Percentiles rank a stretch among this genome's conserved stretches.
These are phyloP conservation scores for Spencermartinsiella ligniputridi DNA, from an alignment of 1,139 yeast species.

Conservation along the genomic window DNA sequence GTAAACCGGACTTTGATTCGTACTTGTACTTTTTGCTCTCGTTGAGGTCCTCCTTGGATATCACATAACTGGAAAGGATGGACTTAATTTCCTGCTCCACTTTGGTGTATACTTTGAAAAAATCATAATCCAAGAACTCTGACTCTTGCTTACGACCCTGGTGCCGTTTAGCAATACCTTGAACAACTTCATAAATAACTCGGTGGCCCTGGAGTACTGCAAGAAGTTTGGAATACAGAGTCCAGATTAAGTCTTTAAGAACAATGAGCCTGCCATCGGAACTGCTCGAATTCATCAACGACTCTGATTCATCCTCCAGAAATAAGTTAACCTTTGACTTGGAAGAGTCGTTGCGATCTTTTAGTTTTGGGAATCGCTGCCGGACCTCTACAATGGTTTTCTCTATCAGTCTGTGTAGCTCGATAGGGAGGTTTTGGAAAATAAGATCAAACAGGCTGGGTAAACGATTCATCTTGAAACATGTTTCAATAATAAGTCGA, in stretches of 20 bases:
- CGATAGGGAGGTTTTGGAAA: slow-evolving; percentile 44
- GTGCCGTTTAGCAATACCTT: slow-evolving; percentile 30
- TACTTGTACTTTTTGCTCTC: not conserved
- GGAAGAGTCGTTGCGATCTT: slow-evolving; percentile 9
- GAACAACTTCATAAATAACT: slow-evolving; percentile 55
- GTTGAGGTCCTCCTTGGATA: slow-evolving; percentile 28
- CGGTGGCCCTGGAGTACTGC: slow-evolving; percentile 68
- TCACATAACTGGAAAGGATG: slow-evolving; percentile 54
- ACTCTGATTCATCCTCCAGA: slow-evolving; percentile 16
- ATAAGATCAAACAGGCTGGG: slow-evolving; percentile 58
- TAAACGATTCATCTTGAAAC: slow-evolving; percentile 59
- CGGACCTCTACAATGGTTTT: slow-evolving; percentile 64
- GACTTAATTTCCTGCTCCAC: slow-evolving; percentile 55
- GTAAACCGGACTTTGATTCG: slow-evolving; percentile 1
- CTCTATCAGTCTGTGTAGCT: slow-evolving; percentile 51
- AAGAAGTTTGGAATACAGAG: slow-evolving; percentile 57
- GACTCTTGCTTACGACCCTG: slow-evolving; percentile 16
- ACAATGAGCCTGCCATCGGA: slow-evolving; percentile 54
- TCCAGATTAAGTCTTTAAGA: slow-evolving; percentile 65
- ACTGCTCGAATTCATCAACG: slow-evolving; percentile 23
- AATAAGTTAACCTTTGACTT: slow-evolving; percentile 8
- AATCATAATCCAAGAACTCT: slow-evolving; percentile 37
- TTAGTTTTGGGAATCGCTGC: slow-evolving; percentile 43
- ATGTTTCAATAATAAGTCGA: slow-evolving; percentile 51
- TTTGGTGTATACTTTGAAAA: slow-evolving; percentile 54